A percentile compares a stretch with the other conserved stretches of the same genome.
These are phyloP conservation scores for Cladosporium sp. DNA, from an alignment of 2,329 filamentous ascomycete genomes.

Conservation along the genomic window DNA sequence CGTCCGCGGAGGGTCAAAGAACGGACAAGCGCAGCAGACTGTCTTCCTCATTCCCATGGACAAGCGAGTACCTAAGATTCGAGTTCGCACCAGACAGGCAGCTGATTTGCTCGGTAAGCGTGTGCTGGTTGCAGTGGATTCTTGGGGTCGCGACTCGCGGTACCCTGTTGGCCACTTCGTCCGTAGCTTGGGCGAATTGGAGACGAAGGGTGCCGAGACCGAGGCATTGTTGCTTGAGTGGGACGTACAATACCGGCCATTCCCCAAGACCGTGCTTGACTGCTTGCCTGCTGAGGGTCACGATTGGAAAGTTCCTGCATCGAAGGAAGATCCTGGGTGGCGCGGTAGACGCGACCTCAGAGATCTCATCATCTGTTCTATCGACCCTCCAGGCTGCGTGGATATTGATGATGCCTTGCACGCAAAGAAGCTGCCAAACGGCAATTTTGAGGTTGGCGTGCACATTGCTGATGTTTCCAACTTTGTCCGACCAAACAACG, in stretches of 20 bases:
- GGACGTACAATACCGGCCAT: slow-evolving; percentile 95
- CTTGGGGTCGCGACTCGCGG: slow-evolving; percentile 88
- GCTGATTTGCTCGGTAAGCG: slow-evolving; percentile 84
- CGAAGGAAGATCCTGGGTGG: slow-evolving; percentile 78
- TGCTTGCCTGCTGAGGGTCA: slow-evolving; percentile 88
- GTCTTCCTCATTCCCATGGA: slow-evolving; percentile 98
- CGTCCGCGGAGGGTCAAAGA: slow-evolving; percentile 63
- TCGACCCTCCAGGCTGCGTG: slow-evolving; percentile 91
- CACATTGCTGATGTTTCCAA: slow-evolving; percentile 99
- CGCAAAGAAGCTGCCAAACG: slow-evolving; percentile 75
- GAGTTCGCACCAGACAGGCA: slow-evolving; percentile 84
- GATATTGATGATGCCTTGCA: slow-evolving; percentile 98
- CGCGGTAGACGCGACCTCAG: slow-evolving; percentile 76
- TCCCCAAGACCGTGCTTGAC: slow-evolving; percentile 90
- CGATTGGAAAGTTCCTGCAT: slow-evolving; percentile 84
- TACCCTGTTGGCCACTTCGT: slow-evolving; percentile 93
- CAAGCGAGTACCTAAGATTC: slow-evolving; percentile 93
- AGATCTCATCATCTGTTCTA: slow-evolving; percentile 86
- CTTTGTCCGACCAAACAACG: slow-evolving; percentile 93
- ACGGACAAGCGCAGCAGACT: slow-evolving; percentile 79
- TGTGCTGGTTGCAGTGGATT: slow-evolving; percentile 86
- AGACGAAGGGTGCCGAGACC: slow-evolving; percentile 96
- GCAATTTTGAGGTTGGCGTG: slow-evolving; percentile 92
- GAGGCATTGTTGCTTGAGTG: slow-evolving; percentile 91
- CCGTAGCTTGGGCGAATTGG: slow-evolving; percentile 82